These are phyloP conservation scores for Lentinula raphanica DNA, from an alignment of 768 basidiomycete genomes.

Conservation along the genomic window DNA sequence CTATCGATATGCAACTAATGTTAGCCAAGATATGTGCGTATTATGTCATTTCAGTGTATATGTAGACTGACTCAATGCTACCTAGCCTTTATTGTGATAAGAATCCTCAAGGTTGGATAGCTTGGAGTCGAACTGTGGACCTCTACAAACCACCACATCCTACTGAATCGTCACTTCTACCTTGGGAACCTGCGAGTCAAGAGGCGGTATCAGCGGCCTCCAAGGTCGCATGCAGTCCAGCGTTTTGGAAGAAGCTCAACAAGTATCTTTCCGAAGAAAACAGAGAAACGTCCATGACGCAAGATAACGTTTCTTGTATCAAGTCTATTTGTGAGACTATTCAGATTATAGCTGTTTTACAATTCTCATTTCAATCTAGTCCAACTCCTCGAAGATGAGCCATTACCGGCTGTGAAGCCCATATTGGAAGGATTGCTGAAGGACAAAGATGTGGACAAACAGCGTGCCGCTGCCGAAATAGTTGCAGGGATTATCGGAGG, in stretches of 20 bases:
- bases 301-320: slow-evolving; percentile 67
- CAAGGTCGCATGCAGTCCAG: slow-evolving; percentile 36
- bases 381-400: slow-evolving; percentile 73
- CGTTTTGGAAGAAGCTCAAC: slow-evolving; percentile 68
- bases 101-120: slow-evolving; percentile 62
- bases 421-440: slow-evolving; percentile 57
- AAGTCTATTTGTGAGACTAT: slow-evolving; percentile 65
- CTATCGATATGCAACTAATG: slow-evolving; percentile 49
- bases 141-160: slow-evolving; percentile 45
- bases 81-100: slow-evolving; percentile 58
- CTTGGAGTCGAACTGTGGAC: slow-evolving; percentile 44
- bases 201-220: slow-evolving; percentile 47
- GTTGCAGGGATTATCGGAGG: slow-evolving; percentile 69
- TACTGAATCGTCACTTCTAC: slow-evolving; percentile 44
- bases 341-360: background rate
- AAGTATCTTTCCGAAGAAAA: slow-evolving; percentile 77
- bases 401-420: slow-evolving; percentile 57
- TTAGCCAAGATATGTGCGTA: slow-evolving; percentile 41
- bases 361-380: slow-evolving; percentile 33
- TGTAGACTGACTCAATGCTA: background rate
- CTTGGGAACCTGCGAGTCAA: slow-evolving; percentile 54
- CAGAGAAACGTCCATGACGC: slow-evolving; percentile 53
- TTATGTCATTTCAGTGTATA: background rate
- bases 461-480: slow-evolving; percentile 82
- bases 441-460: slow-evolving; percentile 75